Evolutionary conservation across 208 protist genomes (phyloP), one percentile per base, ranked within the genome.

Genomic region (Crithidia brevicula): DNA sequence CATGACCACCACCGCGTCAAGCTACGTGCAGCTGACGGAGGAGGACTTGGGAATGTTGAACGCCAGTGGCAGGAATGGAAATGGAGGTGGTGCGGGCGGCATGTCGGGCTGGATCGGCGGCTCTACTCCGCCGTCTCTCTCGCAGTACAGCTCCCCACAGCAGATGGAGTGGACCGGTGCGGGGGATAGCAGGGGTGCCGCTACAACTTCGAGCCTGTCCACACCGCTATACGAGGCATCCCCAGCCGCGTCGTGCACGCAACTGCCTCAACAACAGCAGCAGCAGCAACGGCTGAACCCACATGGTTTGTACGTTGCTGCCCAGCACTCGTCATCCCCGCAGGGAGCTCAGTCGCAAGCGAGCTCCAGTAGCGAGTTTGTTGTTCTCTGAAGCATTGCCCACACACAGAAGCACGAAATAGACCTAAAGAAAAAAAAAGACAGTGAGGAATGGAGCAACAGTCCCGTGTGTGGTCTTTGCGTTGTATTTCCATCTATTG

Each of bases 11-110:
- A 67, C 51, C 6, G 53, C 51, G 4, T 74, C 68, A 0, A 74
- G 68, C 50, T 74, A 67, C 43, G 68, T 74, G 30, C 68, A 74
- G 59, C 52, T 74, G 13, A 67, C 50, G 4, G 68, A 74, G 36
- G 68, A 67, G 40, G 68, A 74, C 11, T 31, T 74, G 8, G 58
- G 59, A 10, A 62, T 74, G 59, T 30, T 47, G 23, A 60, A 47
- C 23, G 54, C 36, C 10, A 50, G 53, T 43, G 64, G 47, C 34
- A 28, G 33, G 56, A 54, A 13, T 33, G 45, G 46, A n/a, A n/a
- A n/a, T n/a, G n/a, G n/a, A n/a, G n/a, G n/a, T n/a, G n/a, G n/a
- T n/a, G n/a, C n/a, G 20, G 34, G 49, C 1, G 33, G 31, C 18
- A 38, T 27, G 25, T 34, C 42, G 0, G 63, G 31, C 25, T 57